phyloP scores from a whole-genome alignment of 2,329 filamentous ascomycete genomes.

The Epichloe brachyelytri region DNA sequence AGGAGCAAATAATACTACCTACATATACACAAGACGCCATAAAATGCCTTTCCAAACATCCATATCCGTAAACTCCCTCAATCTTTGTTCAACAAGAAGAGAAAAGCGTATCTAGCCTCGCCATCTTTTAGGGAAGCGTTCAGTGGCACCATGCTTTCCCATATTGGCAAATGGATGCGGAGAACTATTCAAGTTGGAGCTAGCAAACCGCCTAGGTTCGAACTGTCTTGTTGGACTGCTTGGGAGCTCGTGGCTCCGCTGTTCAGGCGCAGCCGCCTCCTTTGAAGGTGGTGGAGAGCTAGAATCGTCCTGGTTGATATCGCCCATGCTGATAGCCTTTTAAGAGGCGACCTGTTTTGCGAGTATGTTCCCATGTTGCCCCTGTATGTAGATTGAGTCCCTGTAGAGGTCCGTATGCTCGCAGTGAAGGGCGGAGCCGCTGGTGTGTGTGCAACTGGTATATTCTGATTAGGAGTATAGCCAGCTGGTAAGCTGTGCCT shows the following conservation, averaged over 20 bases:
- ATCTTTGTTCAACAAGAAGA: not conserved
- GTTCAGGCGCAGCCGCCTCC: constrained; percentile 48
- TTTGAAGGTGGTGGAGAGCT: constrained; percentile 44
- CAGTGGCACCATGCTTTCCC: constrained; percentile 23
- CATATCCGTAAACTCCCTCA: not conserved
- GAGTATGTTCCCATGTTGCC: constrained; percentile 71
- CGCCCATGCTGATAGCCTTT: constrained; percentile 58
- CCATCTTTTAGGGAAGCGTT: constrained; percentile 25
- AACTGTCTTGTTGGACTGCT: constrained; percentile 28
- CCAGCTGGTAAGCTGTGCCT: constrained; percentile 23
- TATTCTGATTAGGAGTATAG: constrained; percentile 9
- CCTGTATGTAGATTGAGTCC: constrained; percentile 32
- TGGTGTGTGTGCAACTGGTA: constrained; percentile 7
- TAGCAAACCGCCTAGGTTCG: constrained; percentile 16
- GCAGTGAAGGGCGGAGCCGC: constrained; percentile 13
- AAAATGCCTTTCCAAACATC: constrained; percentile 1
- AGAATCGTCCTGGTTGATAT: constrained; percentile 32
- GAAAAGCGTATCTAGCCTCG: not conserved
- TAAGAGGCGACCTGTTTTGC: constrained; percentile 70
- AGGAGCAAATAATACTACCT: not conserved
- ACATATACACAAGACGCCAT: constrained; percentile 2
- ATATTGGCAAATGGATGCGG: constrained; percentile 27
- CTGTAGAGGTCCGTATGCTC: constrained; percentile 11
- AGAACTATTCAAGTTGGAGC: constrained; percentile 12
- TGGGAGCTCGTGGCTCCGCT: constrained; percentile 25